A percentile compares a stretch with the other conserved stretches of the same genome.
phyloP scores from a whole-genome alignment of 805 yeast species.

The Candida maesae region DNA sequence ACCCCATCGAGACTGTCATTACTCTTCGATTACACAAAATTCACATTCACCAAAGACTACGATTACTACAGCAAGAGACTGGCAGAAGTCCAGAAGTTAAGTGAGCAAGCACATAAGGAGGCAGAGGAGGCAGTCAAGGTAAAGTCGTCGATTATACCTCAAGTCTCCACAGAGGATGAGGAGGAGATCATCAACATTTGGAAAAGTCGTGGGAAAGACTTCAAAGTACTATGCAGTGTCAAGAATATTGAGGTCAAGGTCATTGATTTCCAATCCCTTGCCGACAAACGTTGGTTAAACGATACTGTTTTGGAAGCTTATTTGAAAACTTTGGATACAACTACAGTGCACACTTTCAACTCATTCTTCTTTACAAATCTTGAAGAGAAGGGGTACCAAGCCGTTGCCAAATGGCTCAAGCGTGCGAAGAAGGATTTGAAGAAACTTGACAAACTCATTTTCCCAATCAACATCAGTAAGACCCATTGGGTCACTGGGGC shows the following conservation, averaged over 20 bases:
- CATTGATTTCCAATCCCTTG: slow-evolving; percentile 67
- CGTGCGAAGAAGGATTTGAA: slow-evolving; percentile 66
- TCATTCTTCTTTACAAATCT: slow-evolving; percentile 84
- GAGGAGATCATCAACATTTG: slow-evolving; percentile 27
- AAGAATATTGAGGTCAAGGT: slow-evolving; percentile 55
- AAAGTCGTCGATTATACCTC: slow-evolving; percentile 25
- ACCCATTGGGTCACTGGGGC: slow-evolving; percentile 93
- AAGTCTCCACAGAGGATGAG: slow-evolving; percentile 23
- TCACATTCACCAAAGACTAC: slow-evolving; percentile 30
- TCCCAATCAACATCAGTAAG: slow-evolving; percentile 80
- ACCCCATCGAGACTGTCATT: slow-evolving; percentile 15
- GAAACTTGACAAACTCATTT: slow-evolving; percentile 60
- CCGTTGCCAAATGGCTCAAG: slow-evolving; percentile 83
- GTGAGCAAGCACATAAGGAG: slow-evolving; percentile 33
- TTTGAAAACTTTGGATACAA: slow-evolving; percentile 37
- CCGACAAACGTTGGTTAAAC: slow-evolving; percentile 78
- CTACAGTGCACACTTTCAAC: slow-evolving; percentile 64
- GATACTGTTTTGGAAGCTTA: slow-evolving; percentile 88
- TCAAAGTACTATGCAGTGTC: slow-evolving; percentile 27
- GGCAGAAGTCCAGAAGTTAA: slow-evolving; percentile 37
- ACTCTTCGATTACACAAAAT: neutral
- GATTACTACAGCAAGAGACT: slow-evolving; percentile 42
- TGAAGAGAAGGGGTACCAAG: slow-evolving; percentile 66
- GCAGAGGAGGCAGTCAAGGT: slow-evolving; percentile 31
- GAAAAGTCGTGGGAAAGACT: slow-evolving; percentile 23